Percentiles rank a stretch among this genome's conserved stretches.
phyloP scores from a whole-genome alignment of 306 rosid genomes.

The Benincasa hispida region DNA sequence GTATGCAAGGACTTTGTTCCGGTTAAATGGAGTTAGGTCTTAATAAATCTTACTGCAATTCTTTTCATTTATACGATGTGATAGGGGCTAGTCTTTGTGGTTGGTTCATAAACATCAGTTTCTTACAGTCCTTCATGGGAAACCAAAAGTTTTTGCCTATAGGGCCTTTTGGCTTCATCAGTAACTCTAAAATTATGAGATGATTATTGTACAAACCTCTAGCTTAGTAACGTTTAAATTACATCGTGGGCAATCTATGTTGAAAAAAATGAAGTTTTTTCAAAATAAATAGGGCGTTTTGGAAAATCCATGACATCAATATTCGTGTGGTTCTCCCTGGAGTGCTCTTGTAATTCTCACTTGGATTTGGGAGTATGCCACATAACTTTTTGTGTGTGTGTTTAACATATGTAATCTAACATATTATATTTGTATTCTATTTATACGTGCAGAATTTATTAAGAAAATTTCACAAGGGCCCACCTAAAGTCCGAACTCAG shows the following conservation, averaged over 20 bases:
- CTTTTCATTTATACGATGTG: neutral
- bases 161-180: neutral
- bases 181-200: neutral
- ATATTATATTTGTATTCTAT: neutral
- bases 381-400: too few relatives aligned
- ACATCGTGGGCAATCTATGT: neutral
- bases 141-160: neutral
- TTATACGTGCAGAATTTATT: constrained; percentile 62
- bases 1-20: neutral
- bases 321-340: neutral
- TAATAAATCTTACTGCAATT: neutral
- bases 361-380: neutral
- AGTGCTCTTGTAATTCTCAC: neutral
- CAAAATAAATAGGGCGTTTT: neutral
- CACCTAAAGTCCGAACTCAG: constrained; percentile 98
- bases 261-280: neutral
- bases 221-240: neutral
- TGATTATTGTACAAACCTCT: neutral
- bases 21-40: neutral
- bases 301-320: neutral
- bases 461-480: constrained; percentile 88
- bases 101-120: neutral
- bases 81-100: neutral
- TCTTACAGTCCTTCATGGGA: neutral
- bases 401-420: neutral